These are phyloP conservation scores for Babesia caballi DNA, from an alignment of 169 alveolate genomes.

Conservation along the genomic window DNA sequence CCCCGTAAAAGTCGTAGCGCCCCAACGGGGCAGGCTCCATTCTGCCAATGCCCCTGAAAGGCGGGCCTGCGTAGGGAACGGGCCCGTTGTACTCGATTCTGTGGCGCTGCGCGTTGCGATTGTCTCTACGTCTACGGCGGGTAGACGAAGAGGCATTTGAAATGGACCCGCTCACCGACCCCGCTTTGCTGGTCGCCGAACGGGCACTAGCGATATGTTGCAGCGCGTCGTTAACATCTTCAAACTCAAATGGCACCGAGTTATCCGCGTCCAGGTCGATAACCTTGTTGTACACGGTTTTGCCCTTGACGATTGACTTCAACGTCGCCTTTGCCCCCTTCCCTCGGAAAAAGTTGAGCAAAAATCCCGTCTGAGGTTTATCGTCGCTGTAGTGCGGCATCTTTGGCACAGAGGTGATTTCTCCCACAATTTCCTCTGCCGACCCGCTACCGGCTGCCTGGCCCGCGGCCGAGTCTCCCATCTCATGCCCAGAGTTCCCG, in stretches of 20 bases:
- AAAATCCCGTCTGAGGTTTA: constrained; percentile 24
- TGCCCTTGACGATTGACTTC: constrained; percentile 28
- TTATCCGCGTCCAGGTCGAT: constrained; percentile 28
- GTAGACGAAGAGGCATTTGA: constrained; percentile 6
- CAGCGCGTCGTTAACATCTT: constrained; percentile 23
- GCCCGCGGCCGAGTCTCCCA: neutral
- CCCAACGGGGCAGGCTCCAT: constrained; percentile 27
- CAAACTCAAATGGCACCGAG: neutral
- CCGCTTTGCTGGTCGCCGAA: neutral
- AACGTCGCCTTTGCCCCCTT: constrained; percentile 26
- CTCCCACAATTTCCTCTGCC: neutral
- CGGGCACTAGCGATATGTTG: neutral
- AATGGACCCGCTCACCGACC: neutral
- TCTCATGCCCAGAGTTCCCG: neutral
- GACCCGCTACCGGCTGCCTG: neutral
- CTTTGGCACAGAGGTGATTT: neutral
- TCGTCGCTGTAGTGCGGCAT: neutral
- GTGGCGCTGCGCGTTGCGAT: neutral
- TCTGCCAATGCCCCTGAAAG: constrained; percentile 2
- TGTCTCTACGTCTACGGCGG: constrained; percentile 1
- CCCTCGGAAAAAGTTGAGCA: constrained; percentile 24
- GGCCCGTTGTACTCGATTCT: neutral
- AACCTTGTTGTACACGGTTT: constrained; percentile 23
- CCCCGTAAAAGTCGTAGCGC: neutral
- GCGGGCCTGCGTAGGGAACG: neutral